phyloP scores from a whole-genome alignment of 495 filamentous ascomycete species.

The Aspergillus campestris region DNA sequence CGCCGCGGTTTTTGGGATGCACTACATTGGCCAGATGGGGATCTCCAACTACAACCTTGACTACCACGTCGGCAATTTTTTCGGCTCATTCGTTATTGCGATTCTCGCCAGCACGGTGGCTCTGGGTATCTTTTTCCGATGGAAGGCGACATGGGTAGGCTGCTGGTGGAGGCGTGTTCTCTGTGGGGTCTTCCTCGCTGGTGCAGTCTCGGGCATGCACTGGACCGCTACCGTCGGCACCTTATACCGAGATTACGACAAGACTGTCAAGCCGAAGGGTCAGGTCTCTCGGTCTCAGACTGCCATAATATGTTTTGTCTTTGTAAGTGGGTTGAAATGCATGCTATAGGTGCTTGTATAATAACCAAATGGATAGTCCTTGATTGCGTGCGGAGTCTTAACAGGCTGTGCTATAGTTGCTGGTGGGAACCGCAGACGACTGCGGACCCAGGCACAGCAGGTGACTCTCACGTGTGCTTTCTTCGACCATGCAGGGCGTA shows the following conservation, averaged over 20 bases:
- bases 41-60: slow-evolving; percentile 65
- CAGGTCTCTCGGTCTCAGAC: slow-evolving; percentile 47
- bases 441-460: slow-evolving; percentile 62
- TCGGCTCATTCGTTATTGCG: slow-evolving; percentile 64
- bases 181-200: slow-evolving; percentile 58
- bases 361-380: slow-evolving; percentile 33
- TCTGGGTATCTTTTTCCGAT: slow-evolving; percentile 68
- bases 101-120: slow-evolving; percentile 58
- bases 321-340: slow-evolving; percentile 41
- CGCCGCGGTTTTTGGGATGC: slow-evolving; percentile 74
- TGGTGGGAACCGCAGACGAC: slow-evolving; percentile 44
- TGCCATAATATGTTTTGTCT: slow-evolving; percentile 54
- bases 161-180: slow-evolving; percentile 63
- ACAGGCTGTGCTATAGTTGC: slow-evolving; percentile 48
- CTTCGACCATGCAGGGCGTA: slow-evolving; percentile 64
- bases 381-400: slow-evolving; percentile 51
- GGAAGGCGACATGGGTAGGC: slow-evolving; percentile 69
- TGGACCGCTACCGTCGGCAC: slow-evolving; percentile 76
- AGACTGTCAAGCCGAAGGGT: slow-evolving; percentile 14
- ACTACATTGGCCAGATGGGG: slow-evolving; percentile 78
- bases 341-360: not conserved
- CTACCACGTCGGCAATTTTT: slow-evolving; percentile 50
- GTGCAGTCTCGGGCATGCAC: slow-evolving; percentile 79
- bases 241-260: slow-evolving; percentile 42
- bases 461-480: slow-evolving; percentile 68